A percentile compares a stretch with the other conserved stretches of the same genome.
These are phyloP conservation scores for Metschnikowia sp. DNA, from an alignment of 805 yeast genomes.

Conservation along the genomic window DNA sequence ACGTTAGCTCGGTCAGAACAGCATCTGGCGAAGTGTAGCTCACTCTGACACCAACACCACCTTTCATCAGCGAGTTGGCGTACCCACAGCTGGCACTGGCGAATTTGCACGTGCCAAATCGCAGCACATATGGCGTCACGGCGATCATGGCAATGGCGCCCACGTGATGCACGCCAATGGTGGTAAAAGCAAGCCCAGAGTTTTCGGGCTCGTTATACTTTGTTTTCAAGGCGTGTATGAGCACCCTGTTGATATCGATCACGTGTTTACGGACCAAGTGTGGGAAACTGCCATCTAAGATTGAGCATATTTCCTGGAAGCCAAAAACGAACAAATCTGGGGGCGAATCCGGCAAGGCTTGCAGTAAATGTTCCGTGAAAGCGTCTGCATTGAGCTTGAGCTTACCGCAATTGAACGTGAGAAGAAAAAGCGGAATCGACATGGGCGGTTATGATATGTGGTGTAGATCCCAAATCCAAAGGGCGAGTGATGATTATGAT, in stretches of 20 bases:
- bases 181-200: constrained; percentile 33
- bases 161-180: constrained; percentile 41
- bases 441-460: background rate
- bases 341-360: constrained; percentile 26
- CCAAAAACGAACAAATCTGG: constrained; percentile 58
- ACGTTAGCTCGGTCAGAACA: constrained; percentile 44
- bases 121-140: constrained; percentile 42
- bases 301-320: constrained; percentile 60
- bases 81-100: constrained; percentile 53
- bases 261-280: constrained; percentile 35
- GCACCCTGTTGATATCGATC: constrained; percentile 29
- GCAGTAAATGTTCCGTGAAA: constrained; percentile 26
- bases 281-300: constrained; percentile 51
- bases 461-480: background rate
- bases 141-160: constrained; percentile 61
- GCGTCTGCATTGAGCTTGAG: constrained; percentile 31
- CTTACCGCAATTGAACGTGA: constrained; percentile 61
- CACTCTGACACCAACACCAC: constrained; percentile 65
- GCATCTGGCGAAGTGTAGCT: constrained; percentile 20
- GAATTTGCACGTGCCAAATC: constrained; percentile 22
- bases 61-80: constrained; percentile 64
- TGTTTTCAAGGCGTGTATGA: constrained; percentile 32
- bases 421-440: constrained; percentile 27
- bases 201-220: constrained; percentile 22
- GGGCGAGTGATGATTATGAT: background rate